A percentile compares a stretch with the other conserved stretches of the same genome.
Conservation (phyloP, 192 early-diverging fungal species). For the Entomortierella parvispora region DNA sequence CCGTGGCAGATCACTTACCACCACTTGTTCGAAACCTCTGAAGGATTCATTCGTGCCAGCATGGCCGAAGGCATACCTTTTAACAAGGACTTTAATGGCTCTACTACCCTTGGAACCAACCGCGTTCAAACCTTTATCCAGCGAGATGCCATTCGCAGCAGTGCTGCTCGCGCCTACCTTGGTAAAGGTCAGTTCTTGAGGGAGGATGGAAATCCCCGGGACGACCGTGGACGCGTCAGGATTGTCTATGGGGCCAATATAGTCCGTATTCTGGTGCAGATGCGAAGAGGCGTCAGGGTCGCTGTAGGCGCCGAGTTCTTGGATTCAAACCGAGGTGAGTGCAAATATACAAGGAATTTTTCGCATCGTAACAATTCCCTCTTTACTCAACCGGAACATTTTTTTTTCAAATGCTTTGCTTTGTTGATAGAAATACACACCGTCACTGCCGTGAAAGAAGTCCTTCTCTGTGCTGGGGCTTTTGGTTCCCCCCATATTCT, state of each 20-base stretch:
- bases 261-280: conserved; percentile 22
- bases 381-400: neutral
- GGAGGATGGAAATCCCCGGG: conserved; percentile 10
- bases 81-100: conserved; percentile 42
- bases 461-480: conserved; percentile 56
- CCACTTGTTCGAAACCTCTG: conserved; percentile 8
- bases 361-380: neutral
- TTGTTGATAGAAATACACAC: conserved; percentile 11
- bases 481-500: conserved; percentile 53
- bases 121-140: conserved; percentile 42
- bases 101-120: conserved; percentile 25
- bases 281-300: conserved; percentile 21
- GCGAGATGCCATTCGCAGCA: conserved; percentile 35
- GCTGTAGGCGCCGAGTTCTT: conserved; percentile 43
- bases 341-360: neutral
- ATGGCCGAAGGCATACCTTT: conserved; percentile 28
- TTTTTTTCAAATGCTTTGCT: neutral
- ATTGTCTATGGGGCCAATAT: conserved; percentile 45
- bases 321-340: conserved; percentile 30
- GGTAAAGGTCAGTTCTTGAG: conserved; percentile 11
- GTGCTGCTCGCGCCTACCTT: conserved; percentile 30
- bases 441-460: conserved; percentile 47
- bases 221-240: conserved; percentile 21
- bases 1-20: conserved; percentile 44
- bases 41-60: conserved; percentile 24